Percentiles rank a stretch among this genome's conserved stretches.
Conservation (phyloP, 306 rosid genomes). For the Cicer cuneatum region DNA sequence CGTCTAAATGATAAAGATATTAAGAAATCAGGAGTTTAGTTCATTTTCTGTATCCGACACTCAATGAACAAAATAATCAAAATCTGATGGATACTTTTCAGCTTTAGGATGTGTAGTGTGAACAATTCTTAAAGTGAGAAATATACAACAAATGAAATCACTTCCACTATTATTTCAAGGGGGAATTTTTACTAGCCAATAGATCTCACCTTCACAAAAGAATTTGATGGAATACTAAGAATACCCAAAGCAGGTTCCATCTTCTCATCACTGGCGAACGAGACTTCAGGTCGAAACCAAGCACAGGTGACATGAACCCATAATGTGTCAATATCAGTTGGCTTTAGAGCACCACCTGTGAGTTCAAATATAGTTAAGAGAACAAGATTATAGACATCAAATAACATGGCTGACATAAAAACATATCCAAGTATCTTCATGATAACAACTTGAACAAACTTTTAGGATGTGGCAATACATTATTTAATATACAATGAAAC, state of each 20-base stretch:
- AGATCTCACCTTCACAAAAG: constrained; percentile 85
- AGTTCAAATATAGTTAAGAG: constrained; percentile 40
- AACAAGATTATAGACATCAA: constrained; percentile 37
- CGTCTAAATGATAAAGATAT: constrained; percentile 37
- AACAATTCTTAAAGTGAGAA: constrained; percentile 19
- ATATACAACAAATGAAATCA: constrained; percentile 32
- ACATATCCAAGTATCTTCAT: constrained; percentile 32
- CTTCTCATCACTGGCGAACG: constrained; percentile 93
- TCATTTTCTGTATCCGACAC: constrained; percentile 28
- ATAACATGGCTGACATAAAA: constrained; percentile 24
- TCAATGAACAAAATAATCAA: constrained; percentile 4
- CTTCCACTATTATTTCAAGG: constrained; percentile 16
- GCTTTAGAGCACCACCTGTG: constrained; percentile 98
- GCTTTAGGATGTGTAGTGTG: constrained; percentile 18
- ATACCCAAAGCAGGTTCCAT: constrained; percentile 99
- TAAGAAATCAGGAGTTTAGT: constrained; percentile 33
- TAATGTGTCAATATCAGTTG: constrained; percentile 87
- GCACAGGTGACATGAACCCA: constrained; percentile 99
- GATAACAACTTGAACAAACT: constrained; percentile 31
- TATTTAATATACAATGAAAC: constrained; percentile 15
- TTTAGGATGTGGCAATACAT: not conserved
- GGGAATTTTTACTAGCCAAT: constrained; percentile 31
- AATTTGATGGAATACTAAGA: constrained; percentile 96
- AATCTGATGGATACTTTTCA: constrained; percentile 30
- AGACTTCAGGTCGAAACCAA: constrained; percentile 98